Conservation (phyloP, 2,329 filamentous ascomycete species). For the Achaetomium macrosporum region DNA sequence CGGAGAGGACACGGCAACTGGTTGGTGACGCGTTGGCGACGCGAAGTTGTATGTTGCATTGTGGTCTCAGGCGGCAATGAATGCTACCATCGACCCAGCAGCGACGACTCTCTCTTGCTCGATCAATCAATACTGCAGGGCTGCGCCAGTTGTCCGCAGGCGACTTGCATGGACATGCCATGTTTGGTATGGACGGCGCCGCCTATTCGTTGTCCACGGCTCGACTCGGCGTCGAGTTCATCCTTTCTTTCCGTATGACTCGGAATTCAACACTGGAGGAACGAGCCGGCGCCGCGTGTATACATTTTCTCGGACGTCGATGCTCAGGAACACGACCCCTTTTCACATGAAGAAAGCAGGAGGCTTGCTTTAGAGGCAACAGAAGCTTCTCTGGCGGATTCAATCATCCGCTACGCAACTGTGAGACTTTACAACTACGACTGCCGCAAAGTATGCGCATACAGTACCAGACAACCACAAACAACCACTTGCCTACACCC, state of each 20-base stretch:
- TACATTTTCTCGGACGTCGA: background rate
- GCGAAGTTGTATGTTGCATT: background rate
- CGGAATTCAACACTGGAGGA: background rate
- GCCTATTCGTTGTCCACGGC: slow-evolving; percentile 3
- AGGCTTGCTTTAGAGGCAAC: too few species aligned
- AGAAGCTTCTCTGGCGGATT: too few species aligned
- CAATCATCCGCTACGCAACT: background rate
- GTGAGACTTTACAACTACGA: background rate
- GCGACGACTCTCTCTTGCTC: too few species aligned
- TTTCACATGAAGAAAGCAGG: background rate
- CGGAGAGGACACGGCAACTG: background rate
- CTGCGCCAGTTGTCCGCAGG: background rate
- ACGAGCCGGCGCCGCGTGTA: background rate
- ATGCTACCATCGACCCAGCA: background rate
- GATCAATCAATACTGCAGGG: too few species aligned
- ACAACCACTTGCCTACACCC: too few species aligned
- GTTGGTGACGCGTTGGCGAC: slow-evolving; percentile 4
- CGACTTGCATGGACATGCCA: background rate
- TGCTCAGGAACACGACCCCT: background rate
- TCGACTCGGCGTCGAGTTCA: slow-evolving; percentile 3
- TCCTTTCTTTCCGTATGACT: background rate
- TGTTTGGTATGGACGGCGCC: background rate
- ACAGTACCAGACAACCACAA: too few species aligned
- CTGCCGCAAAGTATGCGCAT: too few species aligned
- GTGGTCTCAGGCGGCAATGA: slow-evolving; percentile 4